A percentile compares a stretch with the other conserved stretches of the same genome.
These are phyloP conservation scores for Ophiostoma ips DNA, from an alignment of 2,329 filamentous ascomycete species.

Conservation along the genomic window DNA sequence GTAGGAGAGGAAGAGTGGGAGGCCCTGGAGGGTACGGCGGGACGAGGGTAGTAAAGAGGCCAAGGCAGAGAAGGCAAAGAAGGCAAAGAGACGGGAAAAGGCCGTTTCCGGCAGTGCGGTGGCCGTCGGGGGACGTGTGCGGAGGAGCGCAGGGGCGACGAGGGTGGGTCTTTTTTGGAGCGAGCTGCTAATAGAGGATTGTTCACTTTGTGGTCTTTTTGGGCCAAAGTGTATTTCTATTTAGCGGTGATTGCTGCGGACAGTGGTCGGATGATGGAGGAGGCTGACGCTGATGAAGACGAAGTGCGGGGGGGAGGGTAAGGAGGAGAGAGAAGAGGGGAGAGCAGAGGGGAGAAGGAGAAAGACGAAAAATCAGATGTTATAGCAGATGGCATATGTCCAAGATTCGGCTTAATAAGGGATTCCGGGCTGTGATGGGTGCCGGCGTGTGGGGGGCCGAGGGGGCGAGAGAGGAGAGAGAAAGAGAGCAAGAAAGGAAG, in stretches of 20 bases:
- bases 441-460: too few species aligned
- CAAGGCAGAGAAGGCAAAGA: background rate
- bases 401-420: too few species aligned
- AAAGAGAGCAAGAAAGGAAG: too few species aligned
- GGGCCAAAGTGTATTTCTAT: background rate
- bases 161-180: background rate
- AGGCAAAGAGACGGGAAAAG: background rate
- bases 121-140: background rate
- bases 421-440: too few species aligned
- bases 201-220: background rate
- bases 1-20: background rate
- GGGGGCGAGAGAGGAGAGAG: too few species aligned
- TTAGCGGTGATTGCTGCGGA: background rate
- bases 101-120: slow-evolving; percentile 6
- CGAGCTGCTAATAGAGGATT: background rate
- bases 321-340: too few species aligned
- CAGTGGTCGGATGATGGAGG: too few species aligned
- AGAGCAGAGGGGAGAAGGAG: too few species aligned
- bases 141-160: background rate
- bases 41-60: background rate
- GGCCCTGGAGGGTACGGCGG: background rate
- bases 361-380: too few species aligned
- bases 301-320: too few species aligned
- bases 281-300: too few species aligned
- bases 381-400: too few species aligned